Conservation (phyloP, 495 filamentous ascomycete genomes). For the Xylaria cubensis region DNA sequence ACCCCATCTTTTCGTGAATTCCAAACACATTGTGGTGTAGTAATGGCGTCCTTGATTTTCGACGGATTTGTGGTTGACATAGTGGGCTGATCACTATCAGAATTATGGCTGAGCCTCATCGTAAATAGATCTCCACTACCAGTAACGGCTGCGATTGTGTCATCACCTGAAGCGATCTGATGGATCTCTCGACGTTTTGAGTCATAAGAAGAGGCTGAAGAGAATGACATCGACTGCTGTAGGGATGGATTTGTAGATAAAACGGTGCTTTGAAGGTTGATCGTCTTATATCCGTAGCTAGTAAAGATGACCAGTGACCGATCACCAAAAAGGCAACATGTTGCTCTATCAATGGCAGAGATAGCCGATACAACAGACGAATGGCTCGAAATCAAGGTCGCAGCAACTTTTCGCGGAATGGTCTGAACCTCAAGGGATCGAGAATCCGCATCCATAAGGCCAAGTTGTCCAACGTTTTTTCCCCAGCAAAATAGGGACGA, state of each 20-base stretch:
- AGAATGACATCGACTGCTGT: slow-evolving; percentile 61
- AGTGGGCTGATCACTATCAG: slow-evolving; percentile 62
- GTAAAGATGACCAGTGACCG: slow-evolving; percentile 92
- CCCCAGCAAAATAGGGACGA: slow-evolving; percentile 91
- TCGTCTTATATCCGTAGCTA: slow-evolving; percentile 87
- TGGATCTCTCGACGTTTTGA: slow-evolving; percentile 65
- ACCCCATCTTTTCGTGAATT: slow-evolving; percentile 84
- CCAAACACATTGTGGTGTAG: slow-evolving; percentile 80
- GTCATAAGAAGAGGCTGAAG: slow-evolving; percentile 70
- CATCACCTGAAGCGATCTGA: slow-evolving; percentile 82
- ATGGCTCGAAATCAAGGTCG: slow-evolving; percentile 77
- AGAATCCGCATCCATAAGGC: slow-evolving; percentile 92
- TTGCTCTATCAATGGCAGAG: slow-evolving; percentile 89
- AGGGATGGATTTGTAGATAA: slow-evolving; percentile 71
- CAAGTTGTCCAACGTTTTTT: slow-evolving; percentile 94
- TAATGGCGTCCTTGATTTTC: slow-evolving; percentile 80
- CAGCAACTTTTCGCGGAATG: slow-evolving; percentile 84
- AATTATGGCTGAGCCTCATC: slow-evolving; percentile 69
- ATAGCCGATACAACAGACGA: slow-evolving; percentile 69
- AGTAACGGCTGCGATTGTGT: slow-evolving; percentile 87
- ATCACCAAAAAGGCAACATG: slow-evolving; percentile 82
- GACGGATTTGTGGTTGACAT: slow-evolving; percentile 88
- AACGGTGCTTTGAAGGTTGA: slow-evolving; percentile 77
- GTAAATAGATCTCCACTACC: slow-evolving; percentile 86
- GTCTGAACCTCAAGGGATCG: slow-evolving; percentile 83